Percentiles rank a stretch among this genome's conserved stretches.
Conservation (phyloP, 2,329 filamentous ascomycete species). For the Pseudonectria foliicola region DNA sequence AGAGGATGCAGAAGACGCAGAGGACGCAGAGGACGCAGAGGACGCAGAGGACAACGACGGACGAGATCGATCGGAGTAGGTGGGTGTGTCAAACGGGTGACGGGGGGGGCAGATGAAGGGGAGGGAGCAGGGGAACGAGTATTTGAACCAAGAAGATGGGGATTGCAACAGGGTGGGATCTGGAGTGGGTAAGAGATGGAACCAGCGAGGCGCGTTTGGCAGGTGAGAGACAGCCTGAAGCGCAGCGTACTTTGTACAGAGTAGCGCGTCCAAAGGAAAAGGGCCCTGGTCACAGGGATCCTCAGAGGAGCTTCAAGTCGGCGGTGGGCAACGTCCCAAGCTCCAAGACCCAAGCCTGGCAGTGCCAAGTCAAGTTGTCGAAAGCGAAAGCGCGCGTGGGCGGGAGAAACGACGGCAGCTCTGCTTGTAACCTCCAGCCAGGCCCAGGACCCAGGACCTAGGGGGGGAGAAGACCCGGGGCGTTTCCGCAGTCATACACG, state of each 20-base stretch:
- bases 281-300: conserved; percentile 16
- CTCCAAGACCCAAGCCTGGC: too few relatives aligned
- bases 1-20: too few relatives aligned
- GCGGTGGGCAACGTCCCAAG: conserved; percentile 12
- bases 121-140: conserved; percentile 25
- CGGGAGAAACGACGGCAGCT: too few relatives aligned
- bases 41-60: conserved; percentile 13
- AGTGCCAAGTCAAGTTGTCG: conserved; percentile 10
- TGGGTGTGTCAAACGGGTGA: conserved; percentile 22
- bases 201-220: conserved; percentile 18
- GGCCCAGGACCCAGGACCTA: too few relatives aligned
- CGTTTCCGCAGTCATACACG: too few relatives aligned
- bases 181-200: conserved; percentile 26
- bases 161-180: conserved; percentile 27
- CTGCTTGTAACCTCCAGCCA: too few relatives aligned
- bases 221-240: conserved; percentile 15
- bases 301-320: conserved; percentile 17
- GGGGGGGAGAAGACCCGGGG: too few relatives aligned
- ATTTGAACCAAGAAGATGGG: conserved; percentile 29
- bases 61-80: conserved; percentile 21
- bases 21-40: too few relatives aligned
- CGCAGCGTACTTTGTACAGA: too few relatives aligned
- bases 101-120: conserved; percentile 23
- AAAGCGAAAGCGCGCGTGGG: conserved; percentile 9
- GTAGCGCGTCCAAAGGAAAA: conserved; percentile 6